A percentile compares a stretch with the other conserved stretches of the same genome.
phyloP scores from a whole-genome alignment of 768 basidiomycete species.

The Daedalea quercina region DNA sequence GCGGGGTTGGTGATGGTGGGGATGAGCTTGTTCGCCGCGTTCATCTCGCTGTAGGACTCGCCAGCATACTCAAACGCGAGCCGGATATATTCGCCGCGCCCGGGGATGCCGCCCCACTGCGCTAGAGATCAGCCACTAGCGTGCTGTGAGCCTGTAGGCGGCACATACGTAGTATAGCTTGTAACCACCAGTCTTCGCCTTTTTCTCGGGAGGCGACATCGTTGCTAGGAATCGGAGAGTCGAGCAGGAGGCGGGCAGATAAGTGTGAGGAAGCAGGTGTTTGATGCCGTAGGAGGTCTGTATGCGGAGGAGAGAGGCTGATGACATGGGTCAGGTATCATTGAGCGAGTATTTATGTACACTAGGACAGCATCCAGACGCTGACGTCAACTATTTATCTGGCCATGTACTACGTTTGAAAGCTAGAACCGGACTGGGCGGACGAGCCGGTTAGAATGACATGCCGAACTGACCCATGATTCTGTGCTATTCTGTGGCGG shows the following conservation, averaged over 20 bases:
- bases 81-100: constrained; percentile 32
- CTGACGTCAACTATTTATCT: too few species aligned
- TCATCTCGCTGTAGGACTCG: constrained; percentile 25
- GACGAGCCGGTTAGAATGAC: too few species aligned
- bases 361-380: too few species aligned
- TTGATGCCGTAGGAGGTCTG: too few species aligned
- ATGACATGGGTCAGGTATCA: too few species aligned
- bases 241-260: neutral
- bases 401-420: too few species aligned
- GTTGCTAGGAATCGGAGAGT: neutral
- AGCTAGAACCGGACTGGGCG: too few species aligned
- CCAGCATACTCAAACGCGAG: constrained; percentile 32
- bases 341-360: too few species aligned
- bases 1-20: constrained; percentile 13
- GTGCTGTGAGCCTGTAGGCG: neutral
- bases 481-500: too few species aligned
- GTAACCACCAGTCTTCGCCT: constrained; percentile 14
- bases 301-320: too few species aligned
- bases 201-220: constrained; percentile 14
- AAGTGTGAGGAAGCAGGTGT: neutral
- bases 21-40: constrained; percentile 11
- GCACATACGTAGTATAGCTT: constrained; percentile 21
- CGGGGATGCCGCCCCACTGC: constrained; percentile 29
- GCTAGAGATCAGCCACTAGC: neutral
- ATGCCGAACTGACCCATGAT: too few species aligned